Conservation (phyloP, 495 filamentous ascomycete species). For the Talaromyces adpressus region DNA sequence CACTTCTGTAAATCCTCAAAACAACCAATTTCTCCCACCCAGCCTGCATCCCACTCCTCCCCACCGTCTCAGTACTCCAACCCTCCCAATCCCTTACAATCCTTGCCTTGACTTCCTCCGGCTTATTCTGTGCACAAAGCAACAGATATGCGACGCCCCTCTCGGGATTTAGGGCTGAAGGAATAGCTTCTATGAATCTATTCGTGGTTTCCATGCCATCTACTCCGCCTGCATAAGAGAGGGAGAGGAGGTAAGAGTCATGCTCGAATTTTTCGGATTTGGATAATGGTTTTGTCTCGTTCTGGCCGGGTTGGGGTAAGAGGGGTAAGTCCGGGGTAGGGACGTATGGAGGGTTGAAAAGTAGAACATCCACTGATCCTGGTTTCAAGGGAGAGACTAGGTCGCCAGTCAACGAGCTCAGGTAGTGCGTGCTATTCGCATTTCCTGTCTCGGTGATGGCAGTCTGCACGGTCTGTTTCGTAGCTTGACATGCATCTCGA, state of each 20-base stretch:
- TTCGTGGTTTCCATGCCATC: slow-evolving; percentile 94
- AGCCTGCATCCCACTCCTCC: slow-evolving; percentile 72
- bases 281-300: slow-evolving; percentile 12
- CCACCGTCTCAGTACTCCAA: slow-evolving; percentile 76
- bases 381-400: slow-evolving; percentile 51
- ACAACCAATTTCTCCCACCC: slow-evolving; percentile 90
- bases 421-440: slow-evolving; percentile 12
- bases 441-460: slow-evolving; percentile 36
- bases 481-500: slow-evolving; percentile 66
- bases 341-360: slow-evolving; percentile 98
- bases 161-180: slow-evolving; percentile 46
- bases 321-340: slow-evolving; percentile 68
- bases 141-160: slow-evolving; percentile 82
- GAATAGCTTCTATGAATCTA: slow-evolving; percentile 61
- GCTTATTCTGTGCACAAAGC: slow-evolving; percentile 81
- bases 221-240: slow-evolving; percentile 80
- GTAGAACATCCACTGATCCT: slow-evolving; percentile 64
- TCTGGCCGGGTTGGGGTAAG: slow-evolving; percentile 24
- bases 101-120: slow-evolving; percentile 62
- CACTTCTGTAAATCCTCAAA: slow-evolving; percentile 64
- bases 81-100: slow-evolving; percentile 47
- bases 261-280: slow-evolving; percentile 46
- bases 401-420: slow-evolving; percentile 60
- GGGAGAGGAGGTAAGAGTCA: slow-evolving; percentile 72
- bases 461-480: slow-evolving; percentile 50